Percentiles rank a stretch among this genome's conserved stretches.
Conservation (phyloP, 768 basidiomycete genomes). For the Tricholoma bakamatsutake region DNA sequence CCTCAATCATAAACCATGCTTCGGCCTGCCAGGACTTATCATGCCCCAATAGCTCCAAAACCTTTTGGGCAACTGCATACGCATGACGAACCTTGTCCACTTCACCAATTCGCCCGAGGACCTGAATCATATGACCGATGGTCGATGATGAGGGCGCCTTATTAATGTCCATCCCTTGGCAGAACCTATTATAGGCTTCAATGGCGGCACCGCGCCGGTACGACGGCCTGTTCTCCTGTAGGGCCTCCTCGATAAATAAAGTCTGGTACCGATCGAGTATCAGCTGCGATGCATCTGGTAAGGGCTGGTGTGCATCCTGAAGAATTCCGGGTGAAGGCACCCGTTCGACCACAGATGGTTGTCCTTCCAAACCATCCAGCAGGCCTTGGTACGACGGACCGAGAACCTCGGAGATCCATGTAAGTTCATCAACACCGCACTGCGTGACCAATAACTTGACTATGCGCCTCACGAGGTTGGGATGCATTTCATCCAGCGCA, state of each 20-base stretch:
- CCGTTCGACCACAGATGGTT: constrained; percentile 15
- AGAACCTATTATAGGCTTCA: constrained; percentile 47
- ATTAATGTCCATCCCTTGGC: constrained; percentile 35
- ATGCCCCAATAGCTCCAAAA: constrained; percentile 41
- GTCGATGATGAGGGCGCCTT: constrained; percentile 45
- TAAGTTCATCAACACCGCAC: constrained; percentile 20
- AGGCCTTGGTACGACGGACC: constrained; percentile 26
- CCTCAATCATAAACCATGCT: constrained; percentile 80
- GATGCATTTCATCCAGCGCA: constrained; percentile 23
- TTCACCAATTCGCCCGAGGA: constrained; percentile 58
- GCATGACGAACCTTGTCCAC: constrained; percentile 55
- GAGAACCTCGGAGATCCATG: constrained; percentile 21
- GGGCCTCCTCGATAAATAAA: background rate
- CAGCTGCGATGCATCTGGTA: background rate
- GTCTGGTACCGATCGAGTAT: constrained; percentile 6
- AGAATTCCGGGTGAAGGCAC: constrained; percentile 5
- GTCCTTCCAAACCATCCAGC: constrained; percentile 16
- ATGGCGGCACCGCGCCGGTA: constrained; percentile 19
- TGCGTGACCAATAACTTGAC: constrained; percentile 21
- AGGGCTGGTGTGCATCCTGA: constrained; percentile 11
- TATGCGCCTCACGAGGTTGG: constrained; percentile 18
- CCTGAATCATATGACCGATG: constrained; percentile 60
- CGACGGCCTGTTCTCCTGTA: background rate
- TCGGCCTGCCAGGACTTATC: constrained; percentile 40
- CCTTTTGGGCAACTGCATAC: constrained; percentile 63